Evolutionary conservation across 106 monocot species (phyloP), one percentile per base, ranked within the genome.

Genomic region (Allium fistulosum): DNA sequence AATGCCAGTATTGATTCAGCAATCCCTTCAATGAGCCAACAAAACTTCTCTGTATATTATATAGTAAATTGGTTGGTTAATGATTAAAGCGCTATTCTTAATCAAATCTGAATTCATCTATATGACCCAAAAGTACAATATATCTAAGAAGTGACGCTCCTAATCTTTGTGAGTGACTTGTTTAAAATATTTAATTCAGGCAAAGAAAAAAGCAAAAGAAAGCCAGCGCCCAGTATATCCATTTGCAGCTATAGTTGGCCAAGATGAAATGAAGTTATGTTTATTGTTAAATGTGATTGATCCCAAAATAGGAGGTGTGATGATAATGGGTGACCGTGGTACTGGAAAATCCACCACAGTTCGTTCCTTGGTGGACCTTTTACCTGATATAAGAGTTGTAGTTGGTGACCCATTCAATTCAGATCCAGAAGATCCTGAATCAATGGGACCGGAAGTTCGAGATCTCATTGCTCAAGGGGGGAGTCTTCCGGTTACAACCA

Each of bases 311-410:
- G 93, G 99, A 28, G 99, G 99, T 8, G 99, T 99, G 28, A 99
- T 99, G 99, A 99, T 99, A 72, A 99, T 99, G 99, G 99, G 99
- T 45, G 99, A 99, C 71, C 78, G 99, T n/a, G 99, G 99, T 49
- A 99, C 99, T 2, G 99, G 99, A 14, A 99, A 99, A 67, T 99
- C 99, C 48, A 99, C 99, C 14, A 73, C 99, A 4, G 99, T 99
- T 37, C 84, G 99, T 1, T 99, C 99, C 58, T 79, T 99, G 49
- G 87, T 99, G 0, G 99, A 99, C 80, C 78, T 99, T 18, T 77
- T 99, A 7, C 99, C 99, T 0, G 87, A 99, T 55, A 99, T 99
- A 46, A 46, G 47, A 3, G 87, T 93, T 9, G 93, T 92, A 15
- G 76, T 90, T 7, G 99, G 99, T 15, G 99, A 99, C 72, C 93